phyloP scores from a whole-genome alignment of 768 basidiomycete species.

The Gymnopilus junonius region DNA sequence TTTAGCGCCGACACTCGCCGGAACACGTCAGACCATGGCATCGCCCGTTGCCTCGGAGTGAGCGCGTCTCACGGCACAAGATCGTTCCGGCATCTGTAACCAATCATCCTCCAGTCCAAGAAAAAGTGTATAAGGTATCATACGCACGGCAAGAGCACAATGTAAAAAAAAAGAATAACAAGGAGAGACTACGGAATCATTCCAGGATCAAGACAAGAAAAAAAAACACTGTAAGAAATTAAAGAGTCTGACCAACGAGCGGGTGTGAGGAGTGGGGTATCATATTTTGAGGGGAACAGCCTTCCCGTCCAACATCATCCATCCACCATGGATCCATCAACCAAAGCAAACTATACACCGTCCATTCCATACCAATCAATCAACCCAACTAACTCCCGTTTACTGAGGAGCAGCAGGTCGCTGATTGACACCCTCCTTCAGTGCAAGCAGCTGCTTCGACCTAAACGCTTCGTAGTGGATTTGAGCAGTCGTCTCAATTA shows the following conservation, averaged over 20 bases:
- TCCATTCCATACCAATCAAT: neutral
- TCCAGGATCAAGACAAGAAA: constrained; percentile 26
- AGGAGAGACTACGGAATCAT: constrained; percentile 22
- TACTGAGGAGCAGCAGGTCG: constrained; percentile 51
- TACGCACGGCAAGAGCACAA: constrained; percentile 1
- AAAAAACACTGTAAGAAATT: constrained; percentile 17
- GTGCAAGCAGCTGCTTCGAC: constrained; percentile 94
- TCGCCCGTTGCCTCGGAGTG: neutral
- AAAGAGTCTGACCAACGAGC: constrained; percentile 25
- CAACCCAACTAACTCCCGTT: constrained; percentile 4
- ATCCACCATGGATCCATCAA: neutral
- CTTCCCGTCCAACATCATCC: constrained; percentile 1
- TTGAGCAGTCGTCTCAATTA: constrained; percentile 98
- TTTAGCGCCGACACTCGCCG: neutral
- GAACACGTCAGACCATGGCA: neutral
- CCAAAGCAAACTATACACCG: neutral
- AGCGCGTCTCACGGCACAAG: neutral
- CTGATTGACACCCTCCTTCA: constrained; percentile 92
- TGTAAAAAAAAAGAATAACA: constrained; percentile 16
- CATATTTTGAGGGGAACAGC: constrained; percentile 19
- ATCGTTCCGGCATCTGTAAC: neutral
- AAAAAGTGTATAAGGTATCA: constrained; percentile 23
- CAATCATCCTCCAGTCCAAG: neutral
- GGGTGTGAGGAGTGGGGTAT: constrained; percentile 25
- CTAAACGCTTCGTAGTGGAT: constrained; percentile 99